phyloP scores from a whole-genome alignment of 2,329 filamentous ascomycete species.

The Acrocalymma vagum region DNA sequence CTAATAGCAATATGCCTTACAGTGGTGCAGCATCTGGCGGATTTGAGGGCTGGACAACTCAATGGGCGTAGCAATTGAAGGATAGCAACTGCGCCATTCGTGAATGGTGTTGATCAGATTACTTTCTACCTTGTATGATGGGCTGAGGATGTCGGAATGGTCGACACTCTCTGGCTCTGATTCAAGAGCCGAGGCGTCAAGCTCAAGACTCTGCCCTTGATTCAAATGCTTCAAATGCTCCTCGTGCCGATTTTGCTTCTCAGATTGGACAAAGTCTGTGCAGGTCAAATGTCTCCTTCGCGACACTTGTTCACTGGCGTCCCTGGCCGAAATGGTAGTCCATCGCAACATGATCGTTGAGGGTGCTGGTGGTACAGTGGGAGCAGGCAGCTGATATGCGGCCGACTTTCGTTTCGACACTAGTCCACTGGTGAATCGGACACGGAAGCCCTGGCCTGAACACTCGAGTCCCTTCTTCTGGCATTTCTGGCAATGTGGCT shows the following conservation, averaged over 20 bases:
- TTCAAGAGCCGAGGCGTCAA: no score
- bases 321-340: conserved; percentile 1
- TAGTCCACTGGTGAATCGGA: conserved; percentile 43
- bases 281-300: neutral
- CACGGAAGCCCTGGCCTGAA: conserved; percentile 50
- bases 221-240: no score
- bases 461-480: conserved; percentile 48
- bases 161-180: no score
- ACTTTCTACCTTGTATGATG: conserved; percentile 6
- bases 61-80: no score
- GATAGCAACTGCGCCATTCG: no score
- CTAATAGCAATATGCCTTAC: conserved; percentile 47
- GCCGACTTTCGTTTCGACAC: conserved; percentile 12
- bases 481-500: conserved; percentile 52
- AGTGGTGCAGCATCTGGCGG: conserved; percentile 32
- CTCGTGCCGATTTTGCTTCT: conserved; percentile 13
- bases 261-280: neutral
- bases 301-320: conserved; percentile 1
- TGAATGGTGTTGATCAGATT: neutral
- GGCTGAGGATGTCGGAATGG: no score
- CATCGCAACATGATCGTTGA: neutral
- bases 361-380: no score
- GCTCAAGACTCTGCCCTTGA: no score
- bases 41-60: conserved; percentile 27
- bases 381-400: no score